Evolutionary conservation across 2,329 filamentous ascomycete species (phyloP).

Genomic region (Hypoxylon sp.): DNA sequence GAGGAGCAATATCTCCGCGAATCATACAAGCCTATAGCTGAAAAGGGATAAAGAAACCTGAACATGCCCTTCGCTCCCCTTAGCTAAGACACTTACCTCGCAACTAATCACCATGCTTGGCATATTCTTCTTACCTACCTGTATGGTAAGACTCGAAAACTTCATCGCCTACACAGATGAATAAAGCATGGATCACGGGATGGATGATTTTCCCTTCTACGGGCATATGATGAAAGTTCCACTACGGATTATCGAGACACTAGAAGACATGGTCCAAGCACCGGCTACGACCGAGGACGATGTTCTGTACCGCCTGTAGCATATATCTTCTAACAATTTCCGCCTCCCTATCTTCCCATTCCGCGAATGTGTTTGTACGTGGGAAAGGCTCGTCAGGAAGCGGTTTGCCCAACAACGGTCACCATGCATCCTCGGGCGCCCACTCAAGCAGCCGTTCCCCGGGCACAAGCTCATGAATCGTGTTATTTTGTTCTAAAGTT

Average conservation of each 20-base stretch:
- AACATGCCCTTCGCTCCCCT: background rate
- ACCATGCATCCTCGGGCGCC: slow-evolving; percentile 56
- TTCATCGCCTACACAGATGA: background rate
- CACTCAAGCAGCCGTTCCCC: slow-evolving; percentile 54
- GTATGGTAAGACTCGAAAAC: background rate
- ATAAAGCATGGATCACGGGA: background rate
- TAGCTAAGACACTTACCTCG: too few relatives aligned
- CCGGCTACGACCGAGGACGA: background rate
- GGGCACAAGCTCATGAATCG: slow-evolving; percentile 53
- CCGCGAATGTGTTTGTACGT: background rate
- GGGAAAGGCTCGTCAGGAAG: slow-evolving; percentile 46
- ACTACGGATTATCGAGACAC: background rate
- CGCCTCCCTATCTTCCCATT: slow-evolving; percentile 1
- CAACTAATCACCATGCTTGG: too few relatives aligned
- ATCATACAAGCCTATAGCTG: too few relatives aligned
- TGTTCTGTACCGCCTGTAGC: background rate
- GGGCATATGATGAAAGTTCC: too few relatives aligned
- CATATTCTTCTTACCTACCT: background rate
- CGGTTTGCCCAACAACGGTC: slow-evolving; percentile 54
- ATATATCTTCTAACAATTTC: background rate
- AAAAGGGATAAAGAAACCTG: too few relatives aligned
- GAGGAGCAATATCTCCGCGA: too few relatives aligned
- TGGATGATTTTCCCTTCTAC: background rate
- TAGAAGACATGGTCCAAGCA: background rate
- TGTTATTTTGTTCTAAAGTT: slow-evolving; percentile 50